phyloP scores from a whole-genome alignment of 192 early-diverging fungal genomes.

The Linnemannia elongata region DNA sequence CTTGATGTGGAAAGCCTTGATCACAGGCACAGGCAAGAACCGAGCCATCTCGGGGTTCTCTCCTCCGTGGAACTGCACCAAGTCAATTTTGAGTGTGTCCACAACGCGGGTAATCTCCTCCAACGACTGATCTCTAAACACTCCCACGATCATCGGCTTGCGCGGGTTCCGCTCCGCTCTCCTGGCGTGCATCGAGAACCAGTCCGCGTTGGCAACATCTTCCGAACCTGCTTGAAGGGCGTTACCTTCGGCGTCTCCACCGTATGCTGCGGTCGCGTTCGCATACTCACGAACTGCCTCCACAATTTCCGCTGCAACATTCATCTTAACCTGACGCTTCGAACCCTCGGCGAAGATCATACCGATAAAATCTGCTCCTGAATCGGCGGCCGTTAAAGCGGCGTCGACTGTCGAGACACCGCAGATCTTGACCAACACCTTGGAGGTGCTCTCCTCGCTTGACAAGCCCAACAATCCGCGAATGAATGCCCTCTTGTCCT shows the following conservation, averaged over 20 bases:
- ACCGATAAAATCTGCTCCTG: conserved; percentile 93
- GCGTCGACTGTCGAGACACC: conserved; percentile 88
- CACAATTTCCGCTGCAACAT: conserved; percentile 79
- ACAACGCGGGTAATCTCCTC: conserved; percentile 81
- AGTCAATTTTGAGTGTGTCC: conserved; percentile 78
- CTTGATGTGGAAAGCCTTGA: conserved; percentile 90
- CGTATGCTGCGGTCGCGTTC: conserved; percentile 39
- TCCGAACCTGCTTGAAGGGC: neutral
- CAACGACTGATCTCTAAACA: conserved; percentile 89
- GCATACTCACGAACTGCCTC: conserved; percentile 67
- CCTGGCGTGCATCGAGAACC: conserved; percentile 64
- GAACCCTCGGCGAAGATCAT: conserved; percentile 92
- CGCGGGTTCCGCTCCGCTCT: conserved; percentile 57
- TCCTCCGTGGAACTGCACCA: conserved; percentile 94
- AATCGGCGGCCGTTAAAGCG: conserved; percentile 78
- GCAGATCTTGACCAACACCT: conserved; percentile 90
- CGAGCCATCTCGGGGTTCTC: conserved; percentile 76
- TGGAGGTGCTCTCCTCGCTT: conserved; percentile 31
- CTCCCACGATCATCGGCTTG: conserved; percentile 91
- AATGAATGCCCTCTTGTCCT: conserved; percentile 84
- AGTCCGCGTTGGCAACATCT: conserved; percentile 52
- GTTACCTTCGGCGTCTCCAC: neutral
- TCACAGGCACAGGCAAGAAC: conserved; percentile 84
- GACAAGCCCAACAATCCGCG: conserved; percentile 69
- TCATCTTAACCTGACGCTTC: conserved; percentile 79